phyloP scores from a whole-genome alignment of 495 filamentous ascomycete species.

The Trichoderma asperelloides region DNA sequence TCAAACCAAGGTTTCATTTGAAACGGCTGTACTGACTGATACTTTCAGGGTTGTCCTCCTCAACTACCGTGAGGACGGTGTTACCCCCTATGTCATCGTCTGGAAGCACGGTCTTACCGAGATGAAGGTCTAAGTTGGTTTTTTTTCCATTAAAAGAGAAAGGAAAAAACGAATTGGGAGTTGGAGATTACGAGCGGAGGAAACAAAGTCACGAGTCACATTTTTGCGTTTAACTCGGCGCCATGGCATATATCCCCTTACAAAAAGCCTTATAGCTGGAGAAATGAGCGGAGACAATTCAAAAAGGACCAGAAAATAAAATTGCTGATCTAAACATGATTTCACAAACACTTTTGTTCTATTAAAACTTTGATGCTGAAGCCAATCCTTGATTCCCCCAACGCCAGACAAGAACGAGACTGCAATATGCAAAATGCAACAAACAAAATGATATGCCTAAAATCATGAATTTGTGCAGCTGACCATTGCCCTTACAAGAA shows the following conservation, averaged over 20 bases:
- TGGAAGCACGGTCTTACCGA: slow-evolving; percentile 93
- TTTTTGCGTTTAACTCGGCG: slow-evolving; percentile 10
- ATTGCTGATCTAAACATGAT: neutral
- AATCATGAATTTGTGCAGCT: neutral
- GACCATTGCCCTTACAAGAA: neutral
- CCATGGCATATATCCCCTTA: slow-evolving; percentile 10
- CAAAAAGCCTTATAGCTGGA: slow-evolving; percentile 5
- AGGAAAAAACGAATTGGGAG: neutral
- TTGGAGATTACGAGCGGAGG: slow-evolving; percentile 9
- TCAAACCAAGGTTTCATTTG: neutral
- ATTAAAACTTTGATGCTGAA: neutral
- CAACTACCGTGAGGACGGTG: slow-evolving; percentile 94
- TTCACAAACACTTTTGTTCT: neutral
- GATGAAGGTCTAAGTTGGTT: slow-evolving; percentile 72
- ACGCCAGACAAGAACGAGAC: neutral
- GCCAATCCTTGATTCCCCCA: neutral
- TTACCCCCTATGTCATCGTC: slow-evolving; percentile 78
- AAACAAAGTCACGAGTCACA: slow-evolving; percentile 4
- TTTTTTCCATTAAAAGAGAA: neutral
- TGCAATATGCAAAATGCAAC: neutral
- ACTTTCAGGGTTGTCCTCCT: slow-evolving; percentile 72
- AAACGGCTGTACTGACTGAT: slow-evolving; percentile 16
- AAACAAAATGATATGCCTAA: neutral
- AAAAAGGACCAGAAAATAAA: neutral
- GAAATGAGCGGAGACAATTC: slow-evolving; percentile 5